A percentile compares a stretch with the other conserved stretches of the same genome.
Conservation (phyloP, 73 alveolate species). For the Paramecium caudatum region DNA sequence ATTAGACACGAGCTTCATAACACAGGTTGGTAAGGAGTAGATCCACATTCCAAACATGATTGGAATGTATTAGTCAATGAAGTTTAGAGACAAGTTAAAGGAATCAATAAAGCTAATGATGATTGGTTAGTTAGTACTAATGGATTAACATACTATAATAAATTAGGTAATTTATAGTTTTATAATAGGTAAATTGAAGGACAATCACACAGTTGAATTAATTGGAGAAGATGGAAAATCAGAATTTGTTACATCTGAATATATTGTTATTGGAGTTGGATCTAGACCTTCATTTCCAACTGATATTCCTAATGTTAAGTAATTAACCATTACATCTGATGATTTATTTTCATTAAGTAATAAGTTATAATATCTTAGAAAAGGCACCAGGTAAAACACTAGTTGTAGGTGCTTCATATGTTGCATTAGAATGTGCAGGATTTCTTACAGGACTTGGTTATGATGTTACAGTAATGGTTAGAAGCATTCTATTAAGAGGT, state of each 20-base stretch:
- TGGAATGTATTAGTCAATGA: constrained; percentile 55
- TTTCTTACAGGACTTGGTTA: constrained; percentile 95
- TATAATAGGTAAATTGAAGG: constrained; percentile 49
- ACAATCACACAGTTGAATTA: constrained; percentile 55
- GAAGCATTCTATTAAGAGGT: constrained; percentile 98
- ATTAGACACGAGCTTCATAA: constrained; percentile 10
- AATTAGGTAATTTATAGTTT: constrained; percentile 46
- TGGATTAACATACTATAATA: constrained; percentile 61
- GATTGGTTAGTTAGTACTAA: constrained; percentile 45
- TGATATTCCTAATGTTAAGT: constrained; percentile 62
- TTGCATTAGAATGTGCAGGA: constrained; percentile 98
- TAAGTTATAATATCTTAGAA: constrained; percentile 56
- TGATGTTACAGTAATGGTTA: constrained; percentile 97
- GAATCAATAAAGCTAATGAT: constrained; percentile 60
- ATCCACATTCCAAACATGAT: constrained; percentile 6
- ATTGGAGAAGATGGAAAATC: neutral
- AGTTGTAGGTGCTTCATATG: constrained; percentile 99
- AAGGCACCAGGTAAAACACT: constrained; percentile 95
- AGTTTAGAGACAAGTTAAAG: constrained; percentile 68
- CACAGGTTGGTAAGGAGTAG: constrained; percentile 62
- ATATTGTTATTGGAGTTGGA: constrained; percentile 68
- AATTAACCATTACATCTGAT: constrained; percentile 79
- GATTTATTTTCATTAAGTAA: constrained; percentile 92
- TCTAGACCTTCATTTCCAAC: constrained; percentile 72
- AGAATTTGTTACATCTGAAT: constrained; percentile 66